A percentile compares a stretch with the other conserved stretches of the same genome.
These are phyloP conservation scores for Fusarium miscanthi DNA, from an alignment of 2,329 filamentous ascomycete species.

Conservation along the genomic window DNA sequence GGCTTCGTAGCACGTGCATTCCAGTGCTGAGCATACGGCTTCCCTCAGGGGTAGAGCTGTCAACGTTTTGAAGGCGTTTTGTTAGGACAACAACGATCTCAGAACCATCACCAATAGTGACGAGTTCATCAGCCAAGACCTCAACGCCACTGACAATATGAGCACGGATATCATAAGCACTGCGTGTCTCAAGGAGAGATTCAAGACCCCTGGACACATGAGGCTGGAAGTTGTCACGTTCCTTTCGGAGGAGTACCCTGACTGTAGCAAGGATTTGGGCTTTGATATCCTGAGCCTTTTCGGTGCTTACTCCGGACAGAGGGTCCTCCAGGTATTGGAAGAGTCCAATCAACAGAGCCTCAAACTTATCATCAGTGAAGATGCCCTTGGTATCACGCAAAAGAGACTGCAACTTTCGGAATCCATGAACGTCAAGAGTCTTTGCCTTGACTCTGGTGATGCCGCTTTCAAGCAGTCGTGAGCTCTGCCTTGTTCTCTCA, in stretches of 20 bases:
- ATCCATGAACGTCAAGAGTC: constrained; percentile 82
- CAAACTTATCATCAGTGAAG: constrained; percentile 75
- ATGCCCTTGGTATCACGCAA: constrained; percentile 73
- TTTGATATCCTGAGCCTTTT: constrained; percentile 78
- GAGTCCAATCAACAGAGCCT: constrained; percentile 73
- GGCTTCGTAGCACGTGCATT: constrained; percentile 69
- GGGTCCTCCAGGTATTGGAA: constrained; percentile 78
- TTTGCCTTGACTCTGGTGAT: constrained; percentile 77
- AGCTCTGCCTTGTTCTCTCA: constrained; percentile 67
- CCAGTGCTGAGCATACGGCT: constrained; percentile 70
- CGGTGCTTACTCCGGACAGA: constrained; percentile 62
- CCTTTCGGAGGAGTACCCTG: constrained; percentile 76
- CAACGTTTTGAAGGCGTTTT: constrained; percentile 56
- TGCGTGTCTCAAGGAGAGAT: constrained; percentile 72
- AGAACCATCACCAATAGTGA: constrained; percentile 70
- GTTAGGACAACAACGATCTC: constrained; percentile 69
- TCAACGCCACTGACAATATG: constrained; percentile 82
- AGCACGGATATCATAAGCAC: constrained; percentile 73
- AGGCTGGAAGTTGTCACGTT: constrained; percentile 72
- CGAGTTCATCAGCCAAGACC: constrained; percentile 77
- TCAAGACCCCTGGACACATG: constrained; percentile 76
- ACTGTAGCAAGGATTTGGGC: constrained; percentile 80
- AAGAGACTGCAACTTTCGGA: constrained; percentile 80
- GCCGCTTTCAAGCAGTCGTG: constrained; percentile 76
- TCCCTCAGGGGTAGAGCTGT: constrained; percentile 58